Conservation (phyloP, 2,329 filamentous ascomycete genomes). For the Neofusicoccum sp. region DNA sequence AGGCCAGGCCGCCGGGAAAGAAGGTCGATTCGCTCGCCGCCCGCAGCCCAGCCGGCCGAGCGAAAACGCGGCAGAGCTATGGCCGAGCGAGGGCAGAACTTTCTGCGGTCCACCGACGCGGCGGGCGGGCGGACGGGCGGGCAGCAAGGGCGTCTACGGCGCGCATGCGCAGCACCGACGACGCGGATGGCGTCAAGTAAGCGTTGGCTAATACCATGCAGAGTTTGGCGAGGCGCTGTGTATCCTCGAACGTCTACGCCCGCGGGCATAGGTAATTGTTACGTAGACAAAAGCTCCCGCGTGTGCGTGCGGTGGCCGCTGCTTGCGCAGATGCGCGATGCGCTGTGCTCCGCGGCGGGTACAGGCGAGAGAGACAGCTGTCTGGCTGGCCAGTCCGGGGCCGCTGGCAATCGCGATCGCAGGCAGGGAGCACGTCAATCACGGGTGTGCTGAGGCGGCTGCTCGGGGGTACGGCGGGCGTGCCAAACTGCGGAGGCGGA, state of each 20-base stretch:
- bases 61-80: background rate
- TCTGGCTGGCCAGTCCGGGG: background rate
- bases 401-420: background rate
- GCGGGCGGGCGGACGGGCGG: background rate
- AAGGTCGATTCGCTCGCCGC: too few species aligned
- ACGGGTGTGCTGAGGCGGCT: background rate
- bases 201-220: slow-evolving; percentile 6
- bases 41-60: background rate
- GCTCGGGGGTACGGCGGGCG: background rate
- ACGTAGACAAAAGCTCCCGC: slow-evolving; percentile 3
- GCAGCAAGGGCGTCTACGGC: background rate
- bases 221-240: background rate
- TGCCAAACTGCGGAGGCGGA: background rate
- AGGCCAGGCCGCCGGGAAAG: too few species aligned
- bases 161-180: background rate
- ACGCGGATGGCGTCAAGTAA: background rate
- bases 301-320: background rate
- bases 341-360: background rate
- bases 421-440: background rate
- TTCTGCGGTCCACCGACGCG: background rate
- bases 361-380: background rate
- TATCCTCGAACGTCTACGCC: slow-evolving; percentile 16
- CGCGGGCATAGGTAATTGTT: slow-evolving; percentile 17
- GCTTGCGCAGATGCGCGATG: background rate
- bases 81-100: background rate